These are phyloP conservation scores for Cucurbitaria berberidis DNA, from an alignment of 2,329 filamentous ascomycete species.

Conservation along the genomic window DNA sequence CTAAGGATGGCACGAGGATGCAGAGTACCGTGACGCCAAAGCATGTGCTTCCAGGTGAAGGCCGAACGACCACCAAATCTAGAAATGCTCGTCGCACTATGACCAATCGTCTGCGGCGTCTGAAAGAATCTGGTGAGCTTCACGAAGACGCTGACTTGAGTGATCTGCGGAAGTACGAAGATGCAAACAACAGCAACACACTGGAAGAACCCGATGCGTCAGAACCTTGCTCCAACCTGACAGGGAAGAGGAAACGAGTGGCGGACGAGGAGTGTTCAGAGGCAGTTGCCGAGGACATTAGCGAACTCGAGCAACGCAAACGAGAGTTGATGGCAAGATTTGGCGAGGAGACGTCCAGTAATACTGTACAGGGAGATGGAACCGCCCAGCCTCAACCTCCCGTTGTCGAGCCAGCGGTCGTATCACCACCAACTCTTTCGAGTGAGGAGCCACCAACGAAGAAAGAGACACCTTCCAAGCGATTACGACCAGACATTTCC, in stretches of 20 bases:
- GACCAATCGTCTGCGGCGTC: conserved; percentile 55
- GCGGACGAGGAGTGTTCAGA: conserved; percentile 24
- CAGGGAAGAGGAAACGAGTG: conserved; percentile 33
- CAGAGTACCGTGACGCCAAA: conserved; percentile 1
- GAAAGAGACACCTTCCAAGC: conserved; percentile 21
- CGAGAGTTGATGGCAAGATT: conserved; percentile 31
- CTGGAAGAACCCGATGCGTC: background rate
- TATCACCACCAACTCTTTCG: background rate
- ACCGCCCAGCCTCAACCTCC: background rate
- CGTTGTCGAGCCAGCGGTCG: background rate
- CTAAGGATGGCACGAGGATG: conserved; percentile 15
- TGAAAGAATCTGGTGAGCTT: conserved; percentile 62
- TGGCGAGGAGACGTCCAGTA: conserved; percentile 1
- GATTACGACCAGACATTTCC: conserved; percentile 33
- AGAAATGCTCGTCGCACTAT: conserved; percentile 63
- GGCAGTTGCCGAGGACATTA: conserved; percentile 8
- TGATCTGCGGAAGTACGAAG: conserved; percentile 58
- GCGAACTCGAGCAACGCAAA: conserved; percentile 30
- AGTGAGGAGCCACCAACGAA: conserved; percentile 3
- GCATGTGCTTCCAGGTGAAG: conserved; percentile 55
- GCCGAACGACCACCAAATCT: conserved; percentile 58
- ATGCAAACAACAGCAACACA: conserved; percentile 24
- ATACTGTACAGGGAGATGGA: conserved; percentile 2
- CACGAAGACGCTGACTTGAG: conserved; percentile 57
- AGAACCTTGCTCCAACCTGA: conserved; percentile 11